A percentile compares a stretch with the other conserved stretches of the same genome.
phyloP scores from a whole-genome alignment of 345 rosid genomes.

The Gossypium bickii region DNA sequence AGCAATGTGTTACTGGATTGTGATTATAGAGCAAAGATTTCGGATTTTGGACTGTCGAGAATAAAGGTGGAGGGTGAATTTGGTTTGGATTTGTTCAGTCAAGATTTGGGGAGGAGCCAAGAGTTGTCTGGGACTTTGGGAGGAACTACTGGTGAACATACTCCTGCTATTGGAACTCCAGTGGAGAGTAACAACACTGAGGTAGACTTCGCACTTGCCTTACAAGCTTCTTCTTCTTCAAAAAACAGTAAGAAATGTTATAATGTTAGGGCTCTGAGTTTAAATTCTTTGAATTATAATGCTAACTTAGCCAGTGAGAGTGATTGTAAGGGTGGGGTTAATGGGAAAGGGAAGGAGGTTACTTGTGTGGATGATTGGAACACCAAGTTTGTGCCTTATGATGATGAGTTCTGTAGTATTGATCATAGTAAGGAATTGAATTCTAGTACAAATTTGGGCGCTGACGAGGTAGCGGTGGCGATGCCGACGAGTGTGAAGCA shows the following conservation, averaged over 20 bases:
- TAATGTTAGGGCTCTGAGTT: slow-evolving; percentile 52
- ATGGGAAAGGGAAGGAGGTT: slow-evolving; percentile 75
- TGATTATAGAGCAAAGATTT: slow-evolving; percentile 75
- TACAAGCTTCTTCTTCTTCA: slow-evolving; percentile 92
- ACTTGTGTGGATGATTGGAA: slow-evolving; percentile 60
- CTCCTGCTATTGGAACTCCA: slow-evolving; percentile 52
- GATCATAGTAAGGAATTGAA: slow-evolving; percentile 57
- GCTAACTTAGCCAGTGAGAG: slow-evolving; percentile 38
- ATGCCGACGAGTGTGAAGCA: slow-evolving; percentile 40
- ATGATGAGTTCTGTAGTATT: slow-evolving; percentile 43
- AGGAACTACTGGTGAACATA: slow-evolving; percentile 30
- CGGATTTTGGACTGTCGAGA: slow-evolving; percentile 93
- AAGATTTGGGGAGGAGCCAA: slow-evolving; percentile 72
- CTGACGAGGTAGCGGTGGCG: slow-evolving; percentile 36
- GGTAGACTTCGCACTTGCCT: slow-evolving; percentile 91
- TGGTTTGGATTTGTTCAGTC: slow-evolving; percentile 81
- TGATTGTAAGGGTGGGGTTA: slow-evolving; percentile 29
- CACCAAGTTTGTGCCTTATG: slow-evolving; percentile 51
- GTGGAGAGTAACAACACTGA: slow-evolving; percentile 42
- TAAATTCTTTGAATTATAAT: slow-evolving; percentile 45
- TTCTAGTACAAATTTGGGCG: slow-evolving; percentile 34
- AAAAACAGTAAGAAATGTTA: slow-evolving; percentile 56
- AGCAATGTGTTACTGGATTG: slow-evolving; percentile 88
- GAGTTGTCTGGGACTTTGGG: slow-evolving; percentile 70
- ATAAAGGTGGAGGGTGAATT: slow-evolving; percentile 75